Evolutionary conservation across 2,329 filamentous ascomycete genomes (phyloP).

Genomic region (Trichoderma sp.): DNA sequence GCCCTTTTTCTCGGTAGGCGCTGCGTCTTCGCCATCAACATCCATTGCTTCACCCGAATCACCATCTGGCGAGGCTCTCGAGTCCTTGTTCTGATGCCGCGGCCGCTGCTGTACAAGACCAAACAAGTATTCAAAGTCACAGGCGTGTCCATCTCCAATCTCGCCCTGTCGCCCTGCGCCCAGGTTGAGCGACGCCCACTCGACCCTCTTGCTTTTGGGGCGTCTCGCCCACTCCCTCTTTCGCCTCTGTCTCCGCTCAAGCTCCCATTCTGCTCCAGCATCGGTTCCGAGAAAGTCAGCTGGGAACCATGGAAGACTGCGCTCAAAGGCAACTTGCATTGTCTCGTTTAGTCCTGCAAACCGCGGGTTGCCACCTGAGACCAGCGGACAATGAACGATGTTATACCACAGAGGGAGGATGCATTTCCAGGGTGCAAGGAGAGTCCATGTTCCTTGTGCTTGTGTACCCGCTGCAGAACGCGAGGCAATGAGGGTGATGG

Average conservation of each 20-base stretch:
- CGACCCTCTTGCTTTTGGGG: constrained; percentile 77
- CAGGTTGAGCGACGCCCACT: constrained; percentile 72
- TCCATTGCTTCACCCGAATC: constrained; percentile 35
- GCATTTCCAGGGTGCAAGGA: constrained; percentile 88
- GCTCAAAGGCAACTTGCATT: constrained; percentile 79
- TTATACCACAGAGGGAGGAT: constrained; percentile 83
- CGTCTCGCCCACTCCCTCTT: constrained; percentile 75
- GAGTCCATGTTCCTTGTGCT: constrained; percentile 71
- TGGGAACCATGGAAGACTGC: constrained; percentile 77
- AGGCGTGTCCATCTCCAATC: constrained; percentile 75
- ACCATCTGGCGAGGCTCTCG: constrained; percentile 22
- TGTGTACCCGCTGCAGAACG: constrained; percentile 47
- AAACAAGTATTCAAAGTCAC: constrained; percentile 76
- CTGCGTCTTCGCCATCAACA: constrained; percentile 27
- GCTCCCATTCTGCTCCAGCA: constrained; percentile 77
- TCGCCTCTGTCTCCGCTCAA: constrained; percentile 64
- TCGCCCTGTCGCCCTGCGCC: constrained; percentile 76
- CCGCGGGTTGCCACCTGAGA: constrained; percentile 73
- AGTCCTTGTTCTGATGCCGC: background rate
- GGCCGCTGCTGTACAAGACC: constrained; percentile 25
- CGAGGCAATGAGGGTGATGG: constrained; percentile 67
- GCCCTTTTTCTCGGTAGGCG: background rate
- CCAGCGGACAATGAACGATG: constrained; percentile 77
- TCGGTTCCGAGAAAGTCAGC: constrained; percentile 77
- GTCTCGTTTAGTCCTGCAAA: constrained; percentile 81